Evolutionary conservation across 2,329 filamentous ascomycete species (phyloP).

Genomic region (Fusarium napiforme): DNA sequence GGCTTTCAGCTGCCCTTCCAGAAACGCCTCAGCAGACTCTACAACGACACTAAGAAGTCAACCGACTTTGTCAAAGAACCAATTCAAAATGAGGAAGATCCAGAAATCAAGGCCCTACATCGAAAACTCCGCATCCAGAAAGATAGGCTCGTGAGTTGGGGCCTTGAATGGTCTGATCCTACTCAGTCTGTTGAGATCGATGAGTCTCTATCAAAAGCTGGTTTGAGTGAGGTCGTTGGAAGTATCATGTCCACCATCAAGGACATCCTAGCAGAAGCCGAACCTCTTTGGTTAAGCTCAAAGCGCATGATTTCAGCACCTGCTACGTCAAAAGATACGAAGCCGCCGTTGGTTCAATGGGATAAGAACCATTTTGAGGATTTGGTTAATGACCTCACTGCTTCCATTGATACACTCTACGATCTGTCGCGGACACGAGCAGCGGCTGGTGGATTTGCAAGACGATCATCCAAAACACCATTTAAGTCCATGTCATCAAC

Average conservation of each 20-base stretch:
- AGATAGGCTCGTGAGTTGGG: conserved; percentile 82
- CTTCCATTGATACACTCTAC: conserved; percentile 82
- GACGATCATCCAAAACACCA: conserved; percentile 46
- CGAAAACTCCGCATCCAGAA: conserved; percentile 84
- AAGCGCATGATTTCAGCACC: conserved; percentile 56
- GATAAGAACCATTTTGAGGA: conserved; percentile 81
- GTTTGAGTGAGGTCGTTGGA: conserved; percentile 79
- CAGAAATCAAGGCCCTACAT: conserved; percentile 77
- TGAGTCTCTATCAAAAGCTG: conserved; percentile 76
- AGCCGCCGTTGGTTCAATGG: conserved; percentile 69
- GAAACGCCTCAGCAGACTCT: conserved; percentile 75
- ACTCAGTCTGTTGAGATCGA: conserved; percentile 76
- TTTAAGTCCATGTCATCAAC: conserved; percentile 51
- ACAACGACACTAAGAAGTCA: conserved; percentile 83
- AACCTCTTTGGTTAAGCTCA: conserved; percentile 74
- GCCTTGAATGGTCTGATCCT: conserved; percentile 82
- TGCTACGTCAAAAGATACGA: conserved; percentile 61
- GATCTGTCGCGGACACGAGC: conserved; percentile 76
- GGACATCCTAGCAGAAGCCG: conserved; percentile 80
- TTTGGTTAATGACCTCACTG: conserved; percentile 77
- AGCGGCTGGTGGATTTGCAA: conserved; percentile 54
- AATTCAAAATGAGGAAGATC: conserved; percentile 70
- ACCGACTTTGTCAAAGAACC: conserved; percentile 77
- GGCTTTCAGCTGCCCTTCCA: conserved; percentile 68
- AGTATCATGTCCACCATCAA: conserved; percentile 85